Evolutionary conservation across 2,329 filamentous ascomycete species (phyloP).

Genomic region (Beauveria sp.): DNA sequence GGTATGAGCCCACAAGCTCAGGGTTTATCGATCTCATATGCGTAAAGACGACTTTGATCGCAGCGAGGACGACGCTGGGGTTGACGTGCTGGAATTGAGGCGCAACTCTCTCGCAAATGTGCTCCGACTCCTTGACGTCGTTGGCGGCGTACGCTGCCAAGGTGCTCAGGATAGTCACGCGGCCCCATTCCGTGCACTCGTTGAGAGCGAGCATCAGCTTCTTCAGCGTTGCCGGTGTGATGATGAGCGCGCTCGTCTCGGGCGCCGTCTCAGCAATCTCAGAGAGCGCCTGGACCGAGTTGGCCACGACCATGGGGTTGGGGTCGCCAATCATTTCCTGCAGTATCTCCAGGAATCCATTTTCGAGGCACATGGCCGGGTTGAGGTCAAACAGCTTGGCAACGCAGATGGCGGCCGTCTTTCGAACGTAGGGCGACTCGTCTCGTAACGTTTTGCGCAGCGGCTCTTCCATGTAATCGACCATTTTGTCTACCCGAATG

Average conservation of each 20-base stretch:
- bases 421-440: constrained; percentile 96
- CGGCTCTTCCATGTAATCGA: constrained; percentile 99
- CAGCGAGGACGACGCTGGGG: constrained; percentile 91
- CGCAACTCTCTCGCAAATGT: constrained; percentile 92
- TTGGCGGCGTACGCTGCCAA: constrained; percentile 77
- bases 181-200: constrained; percentile 97
- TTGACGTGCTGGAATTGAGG: constrained; percentile 99
- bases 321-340: constrained; percentile 96
- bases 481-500: constrained; percentile 98
- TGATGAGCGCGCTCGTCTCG: constrained; percentile 77
- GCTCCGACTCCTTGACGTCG: constrained; percentile 94
- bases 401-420: constrained; percentile 95
- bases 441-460: constrained; percentile 91
- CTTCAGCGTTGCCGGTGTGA: constrained; percentile 78
- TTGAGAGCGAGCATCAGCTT: constrained; percentile 95
- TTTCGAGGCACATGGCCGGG: constrained; percentile 85
- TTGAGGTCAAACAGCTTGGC: constrained; percentile 97
- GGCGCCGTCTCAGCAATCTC: constrained; percentile 89
- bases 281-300: constrained; percentile 86
- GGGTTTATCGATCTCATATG: constrained; percentile 82
- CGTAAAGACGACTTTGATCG: constrained; percentile 93
- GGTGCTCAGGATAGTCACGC: constrained; percentile 86
- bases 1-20: constrained; percentile 74
- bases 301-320: constrained; percentile 98
- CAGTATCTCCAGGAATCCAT: constrained; percentile 86